Percentiles rank a stretch among this genome's conserved stretches.
phyloP scores from a whole-genome alignment of 164 flowering plant species.

The Chimonanthus salicifolius region DNA sequence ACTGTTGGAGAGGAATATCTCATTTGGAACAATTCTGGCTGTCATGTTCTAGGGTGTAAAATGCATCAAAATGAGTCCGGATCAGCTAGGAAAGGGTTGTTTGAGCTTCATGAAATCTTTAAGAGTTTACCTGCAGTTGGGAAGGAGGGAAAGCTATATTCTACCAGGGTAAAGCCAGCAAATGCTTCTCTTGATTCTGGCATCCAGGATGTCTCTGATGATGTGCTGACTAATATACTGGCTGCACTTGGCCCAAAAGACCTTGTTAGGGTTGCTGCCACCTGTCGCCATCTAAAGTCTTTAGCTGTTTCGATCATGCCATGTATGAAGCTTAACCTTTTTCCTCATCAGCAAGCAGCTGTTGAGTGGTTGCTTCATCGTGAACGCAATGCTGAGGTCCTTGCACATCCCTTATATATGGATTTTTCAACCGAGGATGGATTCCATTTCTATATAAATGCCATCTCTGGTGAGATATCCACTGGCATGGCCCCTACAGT shows the following conservation, averaged over 20 bases:
- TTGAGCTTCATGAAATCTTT: conserved; percentile 91
- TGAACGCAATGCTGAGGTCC: conserved; percentile 46
- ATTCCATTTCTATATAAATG: conserved; percentile 50
- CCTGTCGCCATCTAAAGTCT: conserved; percentile 78
- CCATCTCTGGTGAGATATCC: conserved; percentile 68
- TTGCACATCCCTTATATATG: conserved; percentile 72
- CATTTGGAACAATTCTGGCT: conserved; percentile 57
- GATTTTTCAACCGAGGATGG: conserved; percentile 68
- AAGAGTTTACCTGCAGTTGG: conserved; percentile 59
- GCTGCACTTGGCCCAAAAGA: conserved; percentile 48
- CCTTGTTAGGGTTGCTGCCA: conserved; percentile 62
- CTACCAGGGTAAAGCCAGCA: conserved; percentile 43
- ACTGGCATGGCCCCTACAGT: conserved; percentile 55
- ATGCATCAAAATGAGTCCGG: conserved; percentile 32
- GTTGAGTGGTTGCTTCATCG: conserved; percentile 95
- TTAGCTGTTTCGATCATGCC: conserved; percentile 74
- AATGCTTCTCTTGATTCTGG: conserved; percentile 42
- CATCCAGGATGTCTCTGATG: conserved; percentile 74
- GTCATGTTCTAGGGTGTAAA: conserved; percentile 80
- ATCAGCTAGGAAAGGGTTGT: conserved; percentile 40
- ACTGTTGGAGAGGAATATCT: conserved; percentile 13
- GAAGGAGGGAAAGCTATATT: conserved; percentile 24
- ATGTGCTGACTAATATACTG: conserved; percentile 50
- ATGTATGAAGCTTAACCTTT: conserved; percentile 83
- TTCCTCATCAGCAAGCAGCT: conserved; percentile 91